Evolutionary conservation across 495 filamentous ascomycete species (phyloP), one percentile per base, ranked within the genome.

Genomic region (Chaetomidium leptoderma): DNA sequence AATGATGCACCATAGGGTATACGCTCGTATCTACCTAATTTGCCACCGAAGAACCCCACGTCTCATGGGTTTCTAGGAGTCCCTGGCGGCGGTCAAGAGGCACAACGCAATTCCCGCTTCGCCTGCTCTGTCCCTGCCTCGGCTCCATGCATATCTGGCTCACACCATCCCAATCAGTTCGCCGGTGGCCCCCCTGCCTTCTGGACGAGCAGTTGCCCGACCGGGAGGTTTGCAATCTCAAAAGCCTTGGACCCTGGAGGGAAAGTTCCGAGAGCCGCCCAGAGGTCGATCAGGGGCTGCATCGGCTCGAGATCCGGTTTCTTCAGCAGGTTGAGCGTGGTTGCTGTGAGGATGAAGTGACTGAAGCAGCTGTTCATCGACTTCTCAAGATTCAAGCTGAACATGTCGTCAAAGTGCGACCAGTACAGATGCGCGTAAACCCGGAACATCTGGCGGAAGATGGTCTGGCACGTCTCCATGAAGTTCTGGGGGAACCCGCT

Each of bases 401-500:
- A 92, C 77, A 90, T 88, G 24, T 90, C 86, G 59, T 88, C 70
- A 76, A 87, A 92, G 74, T 92, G 89, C 8, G 86, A 84, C 78
- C 89, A 89, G 75, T 92, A 92, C 29, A 92, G 77, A 72, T 97
- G 92, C 30, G 91, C 87, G 62, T 97, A 97, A 65, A 92, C 90
- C 47, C 92, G 89, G 80, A 96, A 93, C 87, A 97, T 97, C 73
- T 97, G 92, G 63, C 91, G 87, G 81, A 92, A 95, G 70, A 95
- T 93, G 61, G 85, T 90, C 73, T 90, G 88, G 75, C 88, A 89
- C 59, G 93, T 90, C 62, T 88, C 83, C 66, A 92, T 82, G 72
- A 95, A 95, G 42, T 86, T 86, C 62, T 85, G 84, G 3, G 91
- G 92, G 77, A 97, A 97, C 16, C 91, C 90, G 62, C 86, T 90